Percentiles rank a stretch among this genome's conserved stretches.
phyloP scores from a whole-genome alignment of 305 asterid genomes.

The Fraxinus sp. region DNA sequence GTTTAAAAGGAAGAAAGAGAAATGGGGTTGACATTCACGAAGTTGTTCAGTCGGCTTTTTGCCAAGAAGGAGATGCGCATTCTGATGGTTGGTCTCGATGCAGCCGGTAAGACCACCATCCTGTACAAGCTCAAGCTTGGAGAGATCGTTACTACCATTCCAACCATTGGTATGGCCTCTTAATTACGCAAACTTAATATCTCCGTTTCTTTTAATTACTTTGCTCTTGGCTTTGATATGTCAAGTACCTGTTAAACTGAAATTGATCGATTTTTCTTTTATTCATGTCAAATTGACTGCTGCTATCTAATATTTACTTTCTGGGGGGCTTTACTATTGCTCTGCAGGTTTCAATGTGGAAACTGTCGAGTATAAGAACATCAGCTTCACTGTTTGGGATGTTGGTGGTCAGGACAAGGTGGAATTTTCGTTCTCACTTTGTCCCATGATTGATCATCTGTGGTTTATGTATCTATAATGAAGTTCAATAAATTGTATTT shows the following conservation, averaged over 20 bases:
- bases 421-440: not conserved
- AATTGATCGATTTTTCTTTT: not conserved
- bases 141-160: slow-evolving; percentile 88
- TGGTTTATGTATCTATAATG: not conserved
- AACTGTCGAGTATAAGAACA: slow-evolving; percentile 76
- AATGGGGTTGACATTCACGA: slow-evolving; percentile 77
- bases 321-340: slow-evolving; percentile 1
- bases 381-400: slow-evolving; percentile 84
- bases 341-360: slow-evolving; percentile 72
- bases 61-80: slow-evolving; percentile 95
- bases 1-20: slow-evolving; percentile 35
- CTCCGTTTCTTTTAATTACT: not conserved
- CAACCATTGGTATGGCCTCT: slow-evolving; percentile 75
- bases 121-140: slow-evolving; percentile 97
- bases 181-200: not conserved
- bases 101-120: slow-evolving; percentile 96
- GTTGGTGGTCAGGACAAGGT: slow-evolving; percentile 85
- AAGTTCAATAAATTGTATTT: not conserved
- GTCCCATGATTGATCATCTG: not conserved
- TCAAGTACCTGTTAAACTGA: not conserved
- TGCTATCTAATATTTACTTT: not conserved
- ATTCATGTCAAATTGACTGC: not conserved
- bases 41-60: slow-evolving; percentile 83
- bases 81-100: slow-evolving; percentile 95
- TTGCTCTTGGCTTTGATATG: not conserved